A percentile compares a stretch with the other conserved stretches of the same genome.
Conservation (phyloP, 495 filamentous ascomycete genomes). For the Corynascus novoguineensis region DNA sequence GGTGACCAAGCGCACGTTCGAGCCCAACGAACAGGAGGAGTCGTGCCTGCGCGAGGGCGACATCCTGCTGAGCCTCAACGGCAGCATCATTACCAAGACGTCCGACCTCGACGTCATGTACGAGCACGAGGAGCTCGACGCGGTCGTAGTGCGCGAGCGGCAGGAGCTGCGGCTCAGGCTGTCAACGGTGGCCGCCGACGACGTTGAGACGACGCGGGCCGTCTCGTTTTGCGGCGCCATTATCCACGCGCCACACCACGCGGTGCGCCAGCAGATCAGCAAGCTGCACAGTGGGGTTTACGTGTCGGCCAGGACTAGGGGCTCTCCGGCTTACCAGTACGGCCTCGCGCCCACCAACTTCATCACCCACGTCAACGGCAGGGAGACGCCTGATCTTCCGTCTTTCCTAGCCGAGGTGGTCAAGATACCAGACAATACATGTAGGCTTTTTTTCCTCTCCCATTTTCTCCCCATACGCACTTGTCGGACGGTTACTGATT, state of each 20-base stretch:
- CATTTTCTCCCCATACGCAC: neutral
- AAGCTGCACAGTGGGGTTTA: constrained; percentile 98
- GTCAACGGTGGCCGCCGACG: constrained; percentile 79
- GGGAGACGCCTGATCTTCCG: constrained; percentile 72
- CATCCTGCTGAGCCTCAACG: constrained; percentile 86
- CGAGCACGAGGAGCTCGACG: constrained; percentile 74
- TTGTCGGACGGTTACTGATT: neutral
- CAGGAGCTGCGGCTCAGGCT: constrained; percentile 72
- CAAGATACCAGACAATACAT: constrained; percentile 91
- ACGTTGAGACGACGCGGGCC: constrained; percentile 85
- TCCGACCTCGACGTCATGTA: constrained; percentile 97
- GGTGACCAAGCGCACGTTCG: constrained; percentile 75
- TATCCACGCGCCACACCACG: constrained; percentile 89
- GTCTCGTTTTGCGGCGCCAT: constrained; percentile 95
- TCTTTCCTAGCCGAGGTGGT: constrained; percentile 71
- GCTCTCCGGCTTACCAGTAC: constrained; percentile 87
- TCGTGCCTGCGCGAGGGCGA: constrained; percentile 77
- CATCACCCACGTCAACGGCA: constrained; percentile 89
- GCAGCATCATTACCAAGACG: constrained; percentile 84
- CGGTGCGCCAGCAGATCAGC: constrained; percentile 92
- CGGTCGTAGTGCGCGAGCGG: constrained; percentile 79
- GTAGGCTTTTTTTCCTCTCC: constrained; percentile 34
- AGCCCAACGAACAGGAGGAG: constrained; percentile 55
- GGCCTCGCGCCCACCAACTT: constrained; percentile 94
- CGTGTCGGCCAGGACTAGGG: constrained; percentile 76